phyloP scores from a whole-genome alignment of 2,329 filamentous ascomycete genomes.

The Colletotrichum musae region DNA sequence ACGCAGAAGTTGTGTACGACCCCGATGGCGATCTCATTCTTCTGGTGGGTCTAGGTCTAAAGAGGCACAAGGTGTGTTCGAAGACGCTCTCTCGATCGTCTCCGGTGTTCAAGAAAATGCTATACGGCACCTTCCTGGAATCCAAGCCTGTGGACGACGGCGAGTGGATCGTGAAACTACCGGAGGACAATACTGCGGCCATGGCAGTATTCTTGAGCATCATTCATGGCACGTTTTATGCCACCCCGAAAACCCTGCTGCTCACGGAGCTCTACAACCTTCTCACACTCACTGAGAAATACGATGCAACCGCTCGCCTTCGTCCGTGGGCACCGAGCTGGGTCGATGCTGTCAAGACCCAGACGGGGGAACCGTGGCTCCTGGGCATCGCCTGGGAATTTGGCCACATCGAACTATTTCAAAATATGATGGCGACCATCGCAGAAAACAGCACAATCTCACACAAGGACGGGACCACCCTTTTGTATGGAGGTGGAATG shows the following conservation, averaged over 20 bases:
- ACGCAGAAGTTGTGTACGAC: not conserved
- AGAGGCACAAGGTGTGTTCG: slow-evolving; percentile 46
- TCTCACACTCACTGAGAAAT: slow-evolving; percentile 4
- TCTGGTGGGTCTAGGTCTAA: slow-evolving; percentile 1
- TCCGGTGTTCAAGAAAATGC: slow-evolving; percentile 48
- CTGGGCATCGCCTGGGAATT: slow-evolving; percentile 2
- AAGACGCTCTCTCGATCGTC: slow-evolving; percentile 47
- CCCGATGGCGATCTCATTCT: slow-evolving; percentile 12
- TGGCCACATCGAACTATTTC: not conserved
- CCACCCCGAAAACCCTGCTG: not conserved
- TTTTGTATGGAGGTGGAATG: not conserved
- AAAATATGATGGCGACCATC: not conserved
- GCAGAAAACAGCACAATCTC: not conserved
- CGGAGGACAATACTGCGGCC: slow-evolving; percentile 48
- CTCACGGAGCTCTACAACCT: not conserved
- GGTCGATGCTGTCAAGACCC: not conserved
- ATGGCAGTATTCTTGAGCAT: slow-evolving; percentile 50
- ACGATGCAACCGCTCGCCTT: slow-evolving; percentile 2
- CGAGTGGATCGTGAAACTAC: slow-evolving; percentile 48
- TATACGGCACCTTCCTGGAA: slow-evolving; percentile 47
- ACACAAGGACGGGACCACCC: not conserved
- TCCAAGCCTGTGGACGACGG: slow-evolving; percentile 15
- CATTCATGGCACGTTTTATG: slow-evolving; percentile 44
- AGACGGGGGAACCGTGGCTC: not conserved
- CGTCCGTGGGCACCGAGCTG: not conserved